Evolutionary conservation across 2,329 filamentous ascomycete genomes (phyloP), one percentile per base, ranked within the genome.

Genomic region (Claviceps capensis): DNA sequence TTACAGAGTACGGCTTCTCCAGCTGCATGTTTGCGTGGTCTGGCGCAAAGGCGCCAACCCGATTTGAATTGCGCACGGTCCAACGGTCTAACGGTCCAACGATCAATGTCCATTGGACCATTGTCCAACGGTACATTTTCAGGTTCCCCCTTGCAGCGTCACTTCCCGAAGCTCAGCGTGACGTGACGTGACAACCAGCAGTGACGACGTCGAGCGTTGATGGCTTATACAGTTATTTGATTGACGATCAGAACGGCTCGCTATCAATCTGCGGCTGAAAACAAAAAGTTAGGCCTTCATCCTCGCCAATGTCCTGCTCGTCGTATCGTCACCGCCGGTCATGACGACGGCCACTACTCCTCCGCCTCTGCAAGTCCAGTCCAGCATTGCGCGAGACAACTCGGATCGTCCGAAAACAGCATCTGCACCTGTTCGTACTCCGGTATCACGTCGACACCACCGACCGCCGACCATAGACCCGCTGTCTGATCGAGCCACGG

Each of bases 401-500:
- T 42, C 45, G 41, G 40, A 50, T 19, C 48, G 16, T 38, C 23
- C 45, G 47, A 53, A 16, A 30, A 17, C 46, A 38, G n/a, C 41
- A 37, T 38, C 48, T n/a, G 19, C 49, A 62, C 54, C 57, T 47
- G 55, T 58, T 54, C 55, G 60, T 60, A 53, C 59, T 60, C 47
- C 46, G 14, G 52, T 56, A 54, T 54, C 54, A 50, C 65, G 70
- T 53, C 63, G 63, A 40, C 47, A 64, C 30, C 58, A 67, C 36
- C 69, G 68, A 52, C 59, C 66, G 49, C 53, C 60, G 7, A 57
- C 68, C 30, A 56, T 66, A 52, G 79, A 78, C 66, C 74, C 78
- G 49, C 75, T 83, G 55, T 87, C 85, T 40, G 86, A 95, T 63
- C 84, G 81, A 62, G 83, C 86, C n/a, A 95, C 89, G 0, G 71